These are phyloP conservation scores for Manihot esculenta DNA, from an alignment of 441 rosid genomes.

Conservation along the genomic window DNA sequence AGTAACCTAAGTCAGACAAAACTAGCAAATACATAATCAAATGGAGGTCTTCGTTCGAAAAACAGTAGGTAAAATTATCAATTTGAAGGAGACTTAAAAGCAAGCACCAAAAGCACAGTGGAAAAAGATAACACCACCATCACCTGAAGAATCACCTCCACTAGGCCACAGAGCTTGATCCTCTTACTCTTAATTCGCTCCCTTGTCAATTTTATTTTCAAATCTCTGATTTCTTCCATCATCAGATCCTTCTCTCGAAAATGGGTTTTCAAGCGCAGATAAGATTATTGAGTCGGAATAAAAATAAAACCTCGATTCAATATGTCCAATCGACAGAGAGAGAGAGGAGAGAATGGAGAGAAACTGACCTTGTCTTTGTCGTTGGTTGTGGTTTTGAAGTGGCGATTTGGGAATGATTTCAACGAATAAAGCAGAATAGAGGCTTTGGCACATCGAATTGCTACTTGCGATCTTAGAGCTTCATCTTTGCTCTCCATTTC, in stretches of 20 bases:
- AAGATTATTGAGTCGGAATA: not conserved
- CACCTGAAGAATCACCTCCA: constrained; percentile 35
- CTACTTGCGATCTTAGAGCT: constrained; percentile 18
- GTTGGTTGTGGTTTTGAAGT: constrained; percentile 14
- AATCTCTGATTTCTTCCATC: constrained; percentile 24
- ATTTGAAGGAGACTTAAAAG: not conserved
- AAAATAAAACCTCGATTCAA: not conserved
- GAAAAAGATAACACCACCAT: constrained; percentile 23
- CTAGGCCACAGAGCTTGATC: constrained; percentile 26
- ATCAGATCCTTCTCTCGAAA: constrained; percentile 30
- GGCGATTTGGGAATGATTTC: constrained; percentile 18
- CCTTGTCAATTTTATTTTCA: constrained; percentile 36
- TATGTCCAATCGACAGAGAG: not conserved
- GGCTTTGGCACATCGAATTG: constrained; percentile 37
- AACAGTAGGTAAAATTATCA: not conserved
- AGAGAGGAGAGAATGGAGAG: not conserved
- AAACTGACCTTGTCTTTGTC: constrained; percentile 14
- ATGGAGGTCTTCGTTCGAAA: not conserved
- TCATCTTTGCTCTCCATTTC: constrained; percentile 22
- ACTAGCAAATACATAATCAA: not conserved
- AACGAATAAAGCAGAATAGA: constrained; percentile 31
- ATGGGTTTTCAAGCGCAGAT: not conserved
- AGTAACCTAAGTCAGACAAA: too few species aligned
- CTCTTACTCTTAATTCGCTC: constrained; percentile 36
- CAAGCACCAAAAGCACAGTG: constrained; percentile 27